phyloP scores from a whole-genome alignment of 257 asterid genomes.

The Fraxinus cuspidata region DNA sequence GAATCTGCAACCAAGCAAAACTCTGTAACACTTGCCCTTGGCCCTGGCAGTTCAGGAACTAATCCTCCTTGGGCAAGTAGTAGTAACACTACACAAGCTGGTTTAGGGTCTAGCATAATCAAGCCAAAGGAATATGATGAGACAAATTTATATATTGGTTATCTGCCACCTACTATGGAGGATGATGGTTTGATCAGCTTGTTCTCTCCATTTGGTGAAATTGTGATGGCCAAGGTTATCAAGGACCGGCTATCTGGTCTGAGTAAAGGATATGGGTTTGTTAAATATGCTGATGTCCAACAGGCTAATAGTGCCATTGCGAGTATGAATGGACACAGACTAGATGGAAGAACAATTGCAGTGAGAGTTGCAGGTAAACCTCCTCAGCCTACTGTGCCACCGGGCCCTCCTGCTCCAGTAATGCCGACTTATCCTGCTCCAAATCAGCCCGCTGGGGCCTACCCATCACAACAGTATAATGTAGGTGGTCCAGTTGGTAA shows the following conservation, averaged over 20 bases:
- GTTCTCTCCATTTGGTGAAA: conserved; percentile 85
- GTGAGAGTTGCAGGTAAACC: conserved; percentile 94
- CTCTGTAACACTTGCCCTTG: conserved; percentile 65
- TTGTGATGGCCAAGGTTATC: conserved; percentile 95
- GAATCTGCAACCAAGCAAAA: conserved; percentile 59
- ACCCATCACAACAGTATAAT: conserved; percentile 81
- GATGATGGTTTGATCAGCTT: conserved; percentile 82
- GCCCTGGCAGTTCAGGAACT: conserved; percentile 53
- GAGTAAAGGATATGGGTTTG: conserved; percentile 95
- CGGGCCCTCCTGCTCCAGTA: conserved; percentile 77
- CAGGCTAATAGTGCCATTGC: conserved; percentile 87
- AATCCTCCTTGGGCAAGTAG: conserved; percentile 87
- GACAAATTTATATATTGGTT: conserved; percentile 82
- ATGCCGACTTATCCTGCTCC: conserved; percentile 65
- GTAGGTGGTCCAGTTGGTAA: conserved; percentile 62
- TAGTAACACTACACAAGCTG: conserved; percentile 50
- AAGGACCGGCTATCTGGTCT: conserved; percentile 71
- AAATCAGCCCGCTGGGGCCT: conserved; percentile 57
- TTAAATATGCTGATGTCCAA: conserved; percentile 79
- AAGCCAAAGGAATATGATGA: conserved; percentile 90
- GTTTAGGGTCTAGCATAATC: conserved; percentile 46
- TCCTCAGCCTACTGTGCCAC: conserved; percentile 76
- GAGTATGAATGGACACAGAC: conserved; percentile 83
- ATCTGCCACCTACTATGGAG: conserved; percentile 87
- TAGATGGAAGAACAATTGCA: conserved; percentile 93